Evolutionary conservation across 306 rosid genomes (phyloP).

Genomic region (Dalbergia oliveri): DNA sequence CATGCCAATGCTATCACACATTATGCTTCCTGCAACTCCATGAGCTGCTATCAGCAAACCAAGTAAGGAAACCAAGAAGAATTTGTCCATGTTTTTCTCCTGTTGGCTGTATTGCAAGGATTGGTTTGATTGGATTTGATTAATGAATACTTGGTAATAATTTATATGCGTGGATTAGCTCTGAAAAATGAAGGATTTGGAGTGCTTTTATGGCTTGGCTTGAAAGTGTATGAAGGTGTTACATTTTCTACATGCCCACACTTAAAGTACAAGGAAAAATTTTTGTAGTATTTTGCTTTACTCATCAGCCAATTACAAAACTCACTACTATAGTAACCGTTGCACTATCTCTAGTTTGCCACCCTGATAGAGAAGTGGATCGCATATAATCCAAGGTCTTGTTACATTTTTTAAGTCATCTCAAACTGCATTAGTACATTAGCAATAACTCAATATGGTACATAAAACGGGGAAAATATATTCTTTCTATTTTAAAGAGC

Average conservation of each 20-base stretch:
- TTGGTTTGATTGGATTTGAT: slow-evolving; percentile 69
- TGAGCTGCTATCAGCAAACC: slow-evolving; percentile 63
- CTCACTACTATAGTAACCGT: slow-evolving; percentile 53
- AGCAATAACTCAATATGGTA: slow-evolving; percentile 39
- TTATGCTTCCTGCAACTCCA: slow-evolving; percentile 69
- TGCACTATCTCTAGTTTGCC: slow-evolving; percentile 53
- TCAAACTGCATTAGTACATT: slow-evolving; percentile 33
- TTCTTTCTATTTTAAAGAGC: slow-evolving; percentile 46
- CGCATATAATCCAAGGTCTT: slow-evolving; percentile 41
- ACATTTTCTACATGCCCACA: slow-evolving; percentile 80
- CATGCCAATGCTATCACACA: slow-evolving; percentile 55
- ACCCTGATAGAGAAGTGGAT: slow-evolving; percentile 49
- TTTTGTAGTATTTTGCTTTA: slow-evolving; percentile 83
- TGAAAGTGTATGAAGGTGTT: slow-evolving; percentile 91
- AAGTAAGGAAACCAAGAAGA: slow-evolving; percentile 59
- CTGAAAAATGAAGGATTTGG: slow-evolving; percentile 68
- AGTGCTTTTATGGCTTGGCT: slow-evolving; percentile 88
- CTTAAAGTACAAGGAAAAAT: slow-evolving; percentile 89
- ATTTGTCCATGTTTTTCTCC: slow-evolving; percentile 66
- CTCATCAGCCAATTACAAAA: slow-evolving; percentile 78
- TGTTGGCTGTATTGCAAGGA: slow-evolving; percentile 52
- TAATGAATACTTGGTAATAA: slow-evolving; percentile 72
- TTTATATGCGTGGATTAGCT: slow-evolving; percentile 76
- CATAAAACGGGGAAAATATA: slow-evolving; percentile 29
- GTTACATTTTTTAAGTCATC: slow-evolving; percentile 36